phyloP scores from a whole-genome alignment of 2,329 filamentous ascomycete species.

The Aphanocladium album region DNA sequence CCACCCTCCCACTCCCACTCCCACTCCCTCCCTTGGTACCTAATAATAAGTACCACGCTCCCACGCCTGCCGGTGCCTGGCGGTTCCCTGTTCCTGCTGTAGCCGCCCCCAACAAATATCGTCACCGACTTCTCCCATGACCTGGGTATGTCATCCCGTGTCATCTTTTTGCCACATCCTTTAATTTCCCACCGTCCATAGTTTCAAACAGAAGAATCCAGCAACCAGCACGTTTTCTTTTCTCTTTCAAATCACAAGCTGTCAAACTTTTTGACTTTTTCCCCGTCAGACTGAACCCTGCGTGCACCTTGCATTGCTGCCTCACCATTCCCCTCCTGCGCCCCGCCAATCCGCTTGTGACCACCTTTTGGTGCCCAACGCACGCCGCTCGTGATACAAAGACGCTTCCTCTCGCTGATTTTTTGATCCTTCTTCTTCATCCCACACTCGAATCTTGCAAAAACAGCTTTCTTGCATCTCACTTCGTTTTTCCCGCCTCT shows the following conservation, averaged over 20 bases:
- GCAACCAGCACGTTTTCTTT: too few species aligned
- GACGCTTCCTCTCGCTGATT: neutral
- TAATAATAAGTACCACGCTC: too few species aligned
- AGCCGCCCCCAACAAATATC: constrained; percentile 11
- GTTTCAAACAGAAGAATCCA: neutral
- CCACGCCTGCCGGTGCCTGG: constrained; percentile 5
- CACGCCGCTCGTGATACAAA: constrained; percentile 11
- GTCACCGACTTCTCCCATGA: constrained; percentile 8
- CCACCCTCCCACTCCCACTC: too few species aligned
- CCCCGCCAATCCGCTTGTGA: constrained; percentile 12
- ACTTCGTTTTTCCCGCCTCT: neutral
- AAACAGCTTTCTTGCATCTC: neutral
- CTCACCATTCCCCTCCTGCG: constrained; percentile 8
- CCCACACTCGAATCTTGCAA: neutral
- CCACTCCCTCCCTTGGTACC: neutral
- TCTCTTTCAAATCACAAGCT: neutral
- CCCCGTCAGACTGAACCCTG: neutral
- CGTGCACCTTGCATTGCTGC: constrained; percentile 5
- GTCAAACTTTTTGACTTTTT: neutral
- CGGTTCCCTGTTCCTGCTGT: constrained; percentile 1
- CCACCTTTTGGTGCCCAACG: constrained; percentile 12
- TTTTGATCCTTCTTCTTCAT: neutral
- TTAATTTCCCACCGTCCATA: neutral
- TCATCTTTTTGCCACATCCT: constrained; percentile 6
- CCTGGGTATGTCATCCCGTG: constrained; percentile 4